Base-by-base conservation (phyloP, 2,329 filamentous ascomycete species). In the Rhexocercosporidium sp. region DNA sequence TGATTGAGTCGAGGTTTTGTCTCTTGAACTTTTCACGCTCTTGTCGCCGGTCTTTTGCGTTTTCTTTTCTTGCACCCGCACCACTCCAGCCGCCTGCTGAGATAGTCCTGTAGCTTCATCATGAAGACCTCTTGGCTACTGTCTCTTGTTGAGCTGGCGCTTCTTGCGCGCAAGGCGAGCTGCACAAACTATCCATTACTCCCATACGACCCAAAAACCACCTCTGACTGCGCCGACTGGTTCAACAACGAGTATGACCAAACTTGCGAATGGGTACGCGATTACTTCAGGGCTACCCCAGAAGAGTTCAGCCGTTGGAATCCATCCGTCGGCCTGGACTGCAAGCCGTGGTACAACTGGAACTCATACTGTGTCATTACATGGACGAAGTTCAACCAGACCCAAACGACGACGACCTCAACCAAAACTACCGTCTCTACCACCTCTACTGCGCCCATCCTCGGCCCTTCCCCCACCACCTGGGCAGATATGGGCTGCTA, bases 91-190 rank as follows among this genome's bases (percentile, higher is more conserved):
- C n/a, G n/a, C n/a, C n/a, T n/a, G n/a, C n/a, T n/a, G 46, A 20
- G 46, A 20, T 20, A 49, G 46, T 49, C 27, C 46, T 49, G 46
- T 49, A 25, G 46, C 20, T 27, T 49, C 46, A 49, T 49, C 46
- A 49, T 49, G 46, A 49, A 49, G 46, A 49, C 27, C 46, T 49
- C 46, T 49, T 49, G 25, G n/a, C 12, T 49, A 20, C 46, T 49
- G 46, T 49, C 46, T 49, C 46, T 49, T 49, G 46, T 49, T 49
- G 46, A 49, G 46, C 46, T 49, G 20, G 46, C 46, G 46, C 25
- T 49, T 49, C 46, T 49, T 49, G 25, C 46, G 20, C 20, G 46
- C 46, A 49, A 20, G 27, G 46, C 46, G 46, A 49, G 46, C 27
- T 49, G 46, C 12, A 49, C 46, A 7, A 20, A 49, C 46, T 49